Evolutionary conservation across 169 alveolate genomes (phyloP).

Genomic region (Eimeria sp.): DNA sequence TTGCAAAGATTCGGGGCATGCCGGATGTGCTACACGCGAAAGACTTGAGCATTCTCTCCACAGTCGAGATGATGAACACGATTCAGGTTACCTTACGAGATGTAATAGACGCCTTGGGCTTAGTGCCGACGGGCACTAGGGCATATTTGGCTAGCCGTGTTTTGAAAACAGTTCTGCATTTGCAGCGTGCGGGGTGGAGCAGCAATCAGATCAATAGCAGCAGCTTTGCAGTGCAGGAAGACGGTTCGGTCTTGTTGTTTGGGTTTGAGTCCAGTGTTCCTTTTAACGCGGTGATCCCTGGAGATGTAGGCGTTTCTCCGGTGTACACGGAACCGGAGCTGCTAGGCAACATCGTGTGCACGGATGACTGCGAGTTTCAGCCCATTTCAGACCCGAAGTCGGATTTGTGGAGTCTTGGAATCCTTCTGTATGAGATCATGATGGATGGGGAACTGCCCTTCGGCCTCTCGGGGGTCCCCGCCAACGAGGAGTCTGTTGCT

Average conservation of each 20-base stretch:
- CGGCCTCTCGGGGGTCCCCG: background rate
- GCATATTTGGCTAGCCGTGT: slow-evolving; percentile 33
- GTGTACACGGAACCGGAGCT: slow-evolving; percentile 21
- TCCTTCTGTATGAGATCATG: slow-evolving; percentile 31
- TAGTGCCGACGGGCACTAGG: background rate
- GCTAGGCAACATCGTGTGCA: background rate
- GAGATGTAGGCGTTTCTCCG: background rate
- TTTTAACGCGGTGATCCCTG: background rate
- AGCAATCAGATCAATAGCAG: slow-evolving; percentile 13
- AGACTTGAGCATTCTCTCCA: background rate
- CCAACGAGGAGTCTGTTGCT: background rate
- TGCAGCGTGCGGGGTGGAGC: slow-evolving; percentile 46
- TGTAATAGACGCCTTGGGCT: background rate
- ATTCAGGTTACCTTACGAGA: background rate
- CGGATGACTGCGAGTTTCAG: background rate
- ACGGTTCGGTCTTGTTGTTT: background rate
- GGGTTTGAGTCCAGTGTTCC: slow-evolving; percentile 32
- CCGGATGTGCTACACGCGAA: background rate
- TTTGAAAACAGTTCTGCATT: slow-evolving; percentile 9
- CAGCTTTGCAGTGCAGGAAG: background rate
- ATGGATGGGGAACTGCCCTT: slow-evolving; percentile 48
- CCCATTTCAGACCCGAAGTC: background rate
- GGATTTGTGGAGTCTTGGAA: slow-evolving; percentile 54
- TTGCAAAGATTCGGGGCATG: background rate
- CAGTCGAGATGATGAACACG: background rate